Percentiles rank a stretch among this genome's conserved stretches.
Evolutionary conservation across 2,329 filamentous ascomycete species (phyloP).

Genomic region (Paracorniculantispora psalliotae): DNA sequence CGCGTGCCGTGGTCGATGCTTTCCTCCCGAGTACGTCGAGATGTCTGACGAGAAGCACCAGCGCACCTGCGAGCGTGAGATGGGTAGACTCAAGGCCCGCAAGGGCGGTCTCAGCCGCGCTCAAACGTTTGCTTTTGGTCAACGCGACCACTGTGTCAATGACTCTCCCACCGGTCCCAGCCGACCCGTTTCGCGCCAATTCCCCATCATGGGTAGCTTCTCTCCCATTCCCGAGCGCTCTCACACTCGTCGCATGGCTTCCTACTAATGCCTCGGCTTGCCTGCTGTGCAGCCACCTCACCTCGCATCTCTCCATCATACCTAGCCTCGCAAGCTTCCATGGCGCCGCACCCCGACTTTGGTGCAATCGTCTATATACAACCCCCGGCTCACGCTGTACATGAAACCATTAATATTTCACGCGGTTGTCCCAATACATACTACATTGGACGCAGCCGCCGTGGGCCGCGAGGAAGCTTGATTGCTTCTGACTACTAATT

Average conservation of each 20-base stretch:
- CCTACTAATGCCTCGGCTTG: slow-evolving; percentile 44
- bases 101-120: slow-evolving; percentile 83
- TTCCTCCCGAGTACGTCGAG: slow-evolving; percentile 91
- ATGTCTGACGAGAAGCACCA: slow-evolving; percentile 93
- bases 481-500: slow-evolving; percentile 7
- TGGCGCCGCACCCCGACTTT: background rate
- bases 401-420: slow-evolving; percentile 9
- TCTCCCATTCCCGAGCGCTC: slow-evolving; percentile 46
- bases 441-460: background rate
- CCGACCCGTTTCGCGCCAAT: slow-evolving; percentile 35
- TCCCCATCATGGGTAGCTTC: slow-evolving; percentile 37
- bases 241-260: slow-evolving; percentile 57
- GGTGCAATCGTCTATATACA: slow-evolving; percentile 8
- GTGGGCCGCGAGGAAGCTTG: background rate
- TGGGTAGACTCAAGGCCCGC: slow-evolving; percentile 87
- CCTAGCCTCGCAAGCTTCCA: slow-evolving; percentile 3
- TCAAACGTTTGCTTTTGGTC: slow-evolving; percentile 92
- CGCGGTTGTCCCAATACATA: slow-evolving; percentile 1
- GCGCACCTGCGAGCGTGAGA: slow-evolving; percentile 86
- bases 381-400: slow-evolving; percentile 10
- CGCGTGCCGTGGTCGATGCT: slow-evolving; percentile 74
- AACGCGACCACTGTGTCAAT: slow-evolving; percentile 53
- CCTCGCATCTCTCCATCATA: slow-evolving; percentile 14
- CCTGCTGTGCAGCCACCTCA: slow-evolving; percentile 24
- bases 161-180: slow-evolving; percentile 56